Evolutionary conservation across 1,284 basidiomycete genomes (phyloP).

Genomic region (Trametes sp.): DNA sequence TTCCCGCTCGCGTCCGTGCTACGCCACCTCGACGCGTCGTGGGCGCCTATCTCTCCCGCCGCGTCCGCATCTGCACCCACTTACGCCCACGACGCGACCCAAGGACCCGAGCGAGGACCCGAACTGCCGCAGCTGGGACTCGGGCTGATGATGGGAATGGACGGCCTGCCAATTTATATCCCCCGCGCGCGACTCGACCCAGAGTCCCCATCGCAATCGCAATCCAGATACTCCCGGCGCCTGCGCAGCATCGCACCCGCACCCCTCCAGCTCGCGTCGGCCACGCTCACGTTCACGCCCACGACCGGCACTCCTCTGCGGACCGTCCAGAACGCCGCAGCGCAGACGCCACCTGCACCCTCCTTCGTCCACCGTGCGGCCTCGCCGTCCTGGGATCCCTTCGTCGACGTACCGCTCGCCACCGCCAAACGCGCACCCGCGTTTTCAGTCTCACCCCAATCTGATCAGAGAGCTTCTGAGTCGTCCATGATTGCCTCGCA

Average conservation of each 20-base stretch:
- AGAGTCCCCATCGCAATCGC: conserved; percentile 22
- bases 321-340: conserved; percentile 3
- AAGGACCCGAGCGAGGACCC: conserved; percentile 2
- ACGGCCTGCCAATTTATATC: conserved; percentile 18
- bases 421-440: neutral
- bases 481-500: conserved; percentile 13
- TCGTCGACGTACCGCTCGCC: conserved; percentile 18
- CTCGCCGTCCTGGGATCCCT: conserved; percentile 8
- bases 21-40: conserved; percentile 21
- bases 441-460: conserved; percentile 16
- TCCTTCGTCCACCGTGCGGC: conserved; percentile 1
- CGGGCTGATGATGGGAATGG: conserved; percentile 24
- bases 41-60: conserved; percentile 21
- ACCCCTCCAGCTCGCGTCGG: conserved; percentile 28
- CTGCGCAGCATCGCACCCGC: conserved; percentile 32
- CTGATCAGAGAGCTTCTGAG: conserved; percentile 15
- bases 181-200: conserved; percentile 11
- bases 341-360: conserved; percentile 6
- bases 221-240: conserved; percentile 29
- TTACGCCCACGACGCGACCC: conserved; percentile 11
- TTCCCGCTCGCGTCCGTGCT: conserved; percentile 24
- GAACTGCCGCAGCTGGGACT: conserved; percentile 13
- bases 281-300: conserved; percentile 23
- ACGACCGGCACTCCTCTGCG: conserved; percentile 20
- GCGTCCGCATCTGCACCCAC: conserved; percentile 5